Conservation (phyloP, 345 rosid species). For the Salix brachista region DNA sequence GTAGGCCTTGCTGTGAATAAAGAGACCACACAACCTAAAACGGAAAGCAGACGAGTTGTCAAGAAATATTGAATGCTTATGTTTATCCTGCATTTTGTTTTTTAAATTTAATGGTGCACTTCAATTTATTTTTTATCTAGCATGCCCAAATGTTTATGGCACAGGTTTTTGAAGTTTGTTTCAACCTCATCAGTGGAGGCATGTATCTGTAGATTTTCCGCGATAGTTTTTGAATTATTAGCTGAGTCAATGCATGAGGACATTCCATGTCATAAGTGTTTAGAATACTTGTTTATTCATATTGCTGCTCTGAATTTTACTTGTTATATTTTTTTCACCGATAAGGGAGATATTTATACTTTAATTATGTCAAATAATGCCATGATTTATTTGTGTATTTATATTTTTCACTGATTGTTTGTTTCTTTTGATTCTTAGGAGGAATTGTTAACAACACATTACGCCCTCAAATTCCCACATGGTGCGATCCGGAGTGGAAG, state of each 20-base stretch:
- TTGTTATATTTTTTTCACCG: neutral
- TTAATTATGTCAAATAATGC: neutral
- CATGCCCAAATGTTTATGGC: neutral
- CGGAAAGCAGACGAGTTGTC: neutral
- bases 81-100: neutral
- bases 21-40: neutral
- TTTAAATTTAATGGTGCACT: neutral
- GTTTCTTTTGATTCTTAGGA: conserved; percentile 41
- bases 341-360: neutral
- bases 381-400: neutral
- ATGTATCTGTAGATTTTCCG: neutral
- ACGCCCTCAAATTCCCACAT: conserved; percentile 86
- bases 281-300: neutral
- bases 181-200: neutral
- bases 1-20: neutral
- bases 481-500: conserved; percentile 99
- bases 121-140: neutral
- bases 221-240: neutral
- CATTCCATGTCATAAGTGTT: neutral
- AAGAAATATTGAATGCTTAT: neutral
- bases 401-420: neutral
- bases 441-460: conserved; percentile 89
- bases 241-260: too few species aligned
- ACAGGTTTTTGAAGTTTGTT: neutral
- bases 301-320: neutral